Evolutionary conservation across 441 rosid genomes (phyloP).

Genomic region (Erodium texanum): DNA sequence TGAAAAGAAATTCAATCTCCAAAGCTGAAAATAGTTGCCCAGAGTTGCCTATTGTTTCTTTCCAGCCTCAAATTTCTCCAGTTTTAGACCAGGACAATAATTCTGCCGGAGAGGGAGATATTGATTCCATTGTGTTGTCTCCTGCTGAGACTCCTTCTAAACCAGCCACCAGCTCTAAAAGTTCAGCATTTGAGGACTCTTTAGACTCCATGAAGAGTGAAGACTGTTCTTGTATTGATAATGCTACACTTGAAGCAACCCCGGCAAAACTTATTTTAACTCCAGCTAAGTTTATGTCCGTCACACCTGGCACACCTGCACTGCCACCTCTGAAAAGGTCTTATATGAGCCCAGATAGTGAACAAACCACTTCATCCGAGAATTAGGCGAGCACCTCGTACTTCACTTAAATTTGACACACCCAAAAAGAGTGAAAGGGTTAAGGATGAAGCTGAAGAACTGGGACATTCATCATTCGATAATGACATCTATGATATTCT

Average conservation of each 20-base stretch:
- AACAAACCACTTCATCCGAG: slow-evolving; percentile 25
- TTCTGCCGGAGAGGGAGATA: slow-evolving; percentile 18
- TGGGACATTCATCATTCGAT: slow-evolving; percentile 24
- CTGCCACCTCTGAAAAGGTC: slow-evolving; percentile 42
- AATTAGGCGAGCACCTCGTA: slow-evolving; percentile 55
- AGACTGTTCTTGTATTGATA: slow-evolving; percentile 14
- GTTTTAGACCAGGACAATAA: too few species aligned
- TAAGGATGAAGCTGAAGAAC: too few species aligned
- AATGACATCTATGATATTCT: slow-evolving; percentile 47
- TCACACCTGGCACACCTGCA: slow-evolving; percentile 26
- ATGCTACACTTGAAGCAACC: slow-evolving; percentile 32
- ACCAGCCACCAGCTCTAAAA: not conserved
- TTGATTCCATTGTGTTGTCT: slow-evolving; percentile 14
- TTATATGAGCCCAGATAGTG: slow-evolving; percentile 40
- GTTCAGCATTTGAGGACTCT: slow-evolving; percentile 7
- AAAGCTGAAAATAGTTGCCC: slow-evolving; percentile 9
- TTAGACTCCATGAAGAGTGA: slow-evolving; percentile 11
- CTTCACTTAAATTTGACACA: slow-evolving; percentile 55
- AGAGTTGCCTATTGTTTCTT: slow-evolving; percentile 10
- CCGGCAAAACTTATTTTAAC: slow-evolving; percentile 50
- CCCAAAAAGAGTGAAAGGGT: slow-evolving; percentile 28
- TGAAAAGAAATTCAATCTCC: slow-evolving; percentile 16
- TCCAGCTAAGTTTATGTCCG: slow-evolving; percentile 35
- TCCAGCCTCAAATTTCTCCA: slow-evolving; percentile 16
- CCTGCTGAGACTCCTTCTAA: slow-evolving; percentile 16